These are phyloP conservation scores for Saxophila tyrrhenica DNA, from an alignment of 495 filamentous ascomycete genomes.

Conservation along the genomic window DNA sequence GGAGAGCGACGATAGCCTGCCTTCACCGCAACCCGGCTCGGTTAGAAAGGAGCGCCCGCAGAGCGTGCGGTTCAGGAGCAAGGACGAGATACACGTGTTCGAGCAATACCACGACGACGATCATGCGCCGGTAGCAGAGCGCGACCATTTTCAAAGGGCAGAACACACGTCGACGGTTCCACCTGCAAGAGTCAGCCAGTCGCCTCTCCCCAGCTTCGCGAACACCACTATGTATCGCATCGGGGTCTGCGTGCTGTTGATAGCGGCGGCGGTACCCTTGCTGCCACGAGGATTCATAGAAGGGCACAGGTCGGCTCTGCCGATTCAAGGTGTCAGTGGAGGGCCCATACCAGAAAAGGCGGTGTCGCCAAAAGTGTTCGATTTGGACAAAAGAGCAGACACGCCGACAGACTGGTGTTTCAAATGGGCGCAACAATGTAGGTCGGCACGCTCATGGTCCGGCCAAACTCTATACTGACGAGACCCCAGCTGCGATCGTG, in stretches of 20 bases:
- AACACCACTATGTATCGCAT: constrained; percentile 18
- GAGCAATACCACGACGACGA: constrained; percentile 11
- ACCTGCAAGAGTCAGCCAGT: not conserved
- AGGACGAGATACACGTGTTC: constrained; percentile 18
- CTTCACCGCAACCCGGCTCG: not conserved
- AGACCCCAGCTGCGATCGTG: constrained; percentile 36
- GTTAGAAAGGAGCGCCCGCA: not conserved
- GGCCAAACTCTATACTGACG: constrained; percentile 35
- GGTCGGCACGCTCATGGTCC: not conserved
- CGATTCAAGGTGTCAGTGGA: constrained; percentile 22
- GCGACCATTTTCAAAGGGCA: constrained; percentile 8
- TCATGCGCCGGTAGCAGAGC: not conserved
- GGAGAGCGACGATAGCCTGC: not conserved
- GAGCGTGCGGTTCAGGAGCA: constrained; percentile 25
- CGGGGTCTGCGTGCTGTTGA: constrained; percentile 18
- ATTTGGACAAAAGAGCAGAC: constrained; percentile 17
- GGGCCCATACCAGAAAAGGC: constrained; percentile 22
- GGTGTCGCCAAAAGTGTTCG: not conserved
- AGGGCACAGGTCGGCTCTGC: constrained; percentile 1
- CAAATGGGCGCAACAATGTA: constrained; percentile 58
- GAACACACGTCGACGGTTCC: not conserved
- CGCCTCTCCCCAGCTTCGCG: not conserved
- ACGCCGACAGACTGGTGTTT: constrained; percentile 46
- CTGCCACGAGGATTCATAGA: constrained; percentile 18
- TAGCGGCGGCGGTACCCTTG: constrained; percentile 22